Base-by-base conservation (phyloP, 768 basidiomycete genomes). In the Termitomyces eurrhizus region DNA sequence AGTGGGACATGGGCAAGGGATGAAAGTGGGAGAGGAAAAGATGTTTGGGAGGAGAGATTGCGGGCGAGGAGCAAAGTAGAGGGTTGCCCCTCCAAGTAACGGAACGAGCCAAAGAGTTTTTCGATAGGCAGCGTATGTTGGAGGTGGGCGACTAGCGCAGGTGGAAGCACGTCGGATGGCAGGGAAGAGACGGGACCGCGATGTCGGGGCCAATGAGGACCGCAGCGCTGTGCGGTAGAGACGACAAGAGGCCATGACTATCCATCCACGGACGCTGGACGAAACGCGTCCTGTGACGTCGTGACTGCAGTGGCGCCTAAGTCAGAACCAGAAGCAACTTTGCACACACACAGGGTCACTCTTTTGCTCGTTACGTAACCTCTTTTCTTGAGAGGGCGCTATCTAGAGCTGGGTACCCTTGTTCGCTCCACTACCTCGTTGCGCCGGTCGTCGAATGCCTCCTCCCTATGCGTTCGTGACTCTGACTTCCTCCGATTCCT, bases 401-500 rank as follows among this genome's bases (percentile, higher is more conserved):
- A 41, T 56, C 18, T n/a, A 46, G 44, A 57, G 49, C 52, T 56
- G 36, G 49, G 49, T 36, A 45, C 5, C 5, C 14, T 36, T 39
- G 29, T 59, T 66, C 64, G 62, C 62, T 62, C 58, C 63, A 58
- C 64, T 61, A 63, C 65, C 58, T 66, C 66, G 58, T 68, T 62
- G 66, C 63, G 59, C 65, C 61, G 35, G 63, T 68, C 65, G 72
- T 67, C 72, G 66, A 69, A 90, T 89, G 89, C 79, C 85, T 78
- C 63, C 71, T 71, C 78, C 78, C 72, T 88, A 83, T 81, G 93
- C 92, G 67, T 92, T 97, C 73, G 93, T 90, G 66, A 93, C 96
- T 45, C 89, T 99, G 65, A 76, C 98, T 68, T 94, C 96, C 58
- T 93, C 94, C 36, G 90, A 95, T 71, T 79, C 82, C 32, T 99